Conservation (phyloP, 345 rosid genomes). For the Gossypium thurberi region DNA sequence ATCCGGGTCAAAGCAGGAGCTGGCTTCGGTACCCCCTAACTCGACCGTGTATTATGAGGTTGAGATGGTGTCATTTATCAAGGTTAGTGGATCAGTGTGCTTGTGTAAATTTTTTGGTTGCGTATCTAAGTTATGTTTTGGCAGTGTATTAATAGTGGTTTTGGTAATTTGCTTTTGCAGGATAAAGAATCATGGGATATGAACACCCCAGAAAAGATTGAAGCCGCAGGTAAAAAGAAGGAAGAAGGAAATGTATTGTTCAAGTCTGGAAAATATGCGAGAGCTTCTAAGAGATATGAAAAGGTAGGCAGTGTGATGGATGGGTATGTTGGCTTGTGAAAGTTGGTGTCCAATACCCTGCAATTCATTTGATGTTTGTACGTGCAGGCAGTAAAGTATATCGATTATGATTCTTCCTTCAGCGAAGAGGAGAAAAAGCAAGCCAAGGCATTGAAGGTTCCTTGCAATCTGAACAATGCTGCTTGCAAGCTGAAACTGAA, state of each 20-base stretch:
- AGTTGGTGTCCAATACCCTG: neutral
- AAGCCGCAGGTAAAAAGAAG: constrained; percentile 82
- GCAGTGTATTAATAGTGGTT: neutral
- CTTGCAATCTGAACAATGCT: constrained; percentile 85
- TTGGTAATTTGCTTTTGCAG: constrained; percentile 23
- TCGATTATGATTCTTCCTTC: constrained; percentile 74
- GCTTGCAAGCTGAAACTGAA: constrained; percentile 84
- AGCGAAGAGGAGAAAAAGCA: constrained; percentile 83
- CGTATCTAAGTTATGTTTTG: neutral
- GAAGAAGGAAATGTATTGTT: constrained; percentile 85
- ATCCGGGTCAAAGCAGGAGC: constrained; percentile 58
- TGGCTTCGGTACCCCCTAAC: constrained; percentile 69
- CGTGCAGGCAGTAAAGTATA: constrained; percentile 65
- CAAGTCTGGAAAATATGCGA: constrained; percentile 68
- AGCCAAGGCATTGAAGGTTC: constrained; percentile 67
- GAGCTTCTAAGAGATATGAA: constrained; percentile 84
- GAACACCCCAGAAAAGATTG: constrained; percentile 85
- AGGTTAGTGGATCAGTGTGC: constrained; percentile 34
- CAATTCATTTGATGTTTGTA: neutral
- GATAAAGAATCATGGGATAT: constrained; percentile 97
- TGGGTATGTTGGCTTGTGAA: neutral
- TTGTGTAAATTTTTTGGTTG: neutral
- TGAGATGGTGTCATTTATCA: constrained; percentile 65
- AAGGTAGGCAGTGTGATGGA: constrained; percentile 38
- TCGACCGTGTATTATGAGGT: constrained; percentile 68